Conservation (phyloP, 805 yeast species). For the Saccharomycopsis fodiens region DNA sequence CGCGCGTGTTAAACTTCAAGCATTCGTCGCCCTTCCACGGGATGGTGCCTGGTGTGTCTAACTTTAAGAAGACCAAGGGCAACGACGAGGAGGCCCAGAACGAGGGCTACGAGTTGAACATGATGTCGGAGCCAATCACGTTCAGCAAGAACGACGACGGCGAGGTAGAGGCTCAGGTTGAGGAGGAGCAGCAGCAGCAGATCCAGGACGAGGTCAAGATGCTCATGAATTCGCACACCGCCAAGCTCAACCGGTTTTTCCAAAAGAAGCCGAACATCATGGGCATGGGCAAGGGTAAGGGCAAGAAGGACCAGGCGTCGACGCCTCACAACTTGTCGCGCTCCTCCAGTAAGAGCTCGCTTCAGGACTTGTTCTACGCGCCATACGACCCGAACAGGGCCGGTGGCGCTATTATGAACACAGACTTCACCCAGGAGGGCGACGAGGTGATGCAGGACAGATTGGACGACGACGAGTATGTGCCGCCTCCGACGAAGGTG, state of each 20-base stretch:
- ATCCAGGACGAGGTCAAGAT: background rate
- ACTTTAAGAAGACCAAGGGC: background rate
- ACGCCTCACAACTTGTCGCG: background rate
- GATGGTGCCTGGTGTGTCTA: background rate
- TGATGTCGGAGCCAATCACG: background rate
- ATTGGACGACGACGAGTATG: constrained; percentile 35
- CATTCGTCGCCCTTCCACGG: background rate
- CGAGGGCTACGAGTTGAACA: background rate
- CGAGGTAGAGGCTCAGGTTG: background rate
- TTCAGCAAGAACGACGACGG: background rate
- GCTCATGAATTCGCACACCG: background rate
- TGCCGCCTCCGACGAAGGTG: constrained; percentile 57
- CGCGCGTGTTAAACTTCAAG: background rate
- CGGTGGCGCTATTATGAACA: background rate
- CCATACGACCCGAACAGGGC: background rate
- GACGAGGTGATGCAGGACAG: constrained; percentile 21
- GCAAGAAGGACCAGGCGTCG: background rate
- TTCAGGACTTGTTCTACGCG: background rate
- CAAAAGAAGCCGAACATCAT: background rate
- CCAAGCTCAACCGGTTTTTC: background rate
- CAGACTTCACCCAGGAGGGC: background rate
- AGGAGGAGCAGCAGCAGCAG: background rate
- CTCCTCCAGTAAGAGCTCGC: constrained; percentile 4
- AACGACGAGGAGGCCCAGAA: background rate
- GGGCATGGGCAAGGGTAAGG: background rate